phyloP scores from a whole-genome alignment of 805 yeast genomes.

The Cyberlindnera meyerae region DNA sequence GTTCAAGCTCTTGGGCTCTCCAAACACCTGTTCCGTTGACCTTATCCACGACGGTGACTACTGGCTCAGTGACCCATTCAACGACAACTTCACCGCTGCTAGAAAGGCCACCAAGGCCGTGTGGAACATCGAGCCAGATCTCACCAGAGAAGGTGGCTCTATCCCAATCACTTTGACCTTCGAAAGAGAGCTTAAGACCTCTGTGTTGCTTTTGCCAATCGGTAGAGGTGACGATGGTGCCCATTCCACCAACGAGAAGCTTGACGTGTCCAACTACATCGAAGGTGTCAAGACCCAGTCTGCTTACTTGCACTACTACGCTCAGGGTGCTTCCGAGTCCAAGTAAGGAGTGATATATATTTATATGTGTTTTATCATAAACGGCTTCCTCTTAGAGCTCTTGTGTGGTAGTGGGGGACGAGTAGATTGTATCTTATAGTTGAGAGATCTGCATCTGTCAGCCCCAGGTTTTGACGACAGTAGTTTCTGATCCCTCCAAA shows the following conservation, averaged over 20 bases:
- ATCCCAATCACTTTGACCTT: conserved; percentile 95
- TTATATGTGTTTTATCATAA: neutral
- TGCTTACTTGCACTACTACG: conserved; percentile 88
- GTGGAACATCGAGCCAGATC: conserved; percentile 93
- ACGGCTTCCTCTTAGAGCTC: too few species aligned
- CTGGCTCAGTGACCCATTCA: conserved; percentile 94
- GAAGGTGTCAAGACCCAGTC: conserved; percentile 91
- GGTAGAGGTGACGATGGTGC: conserved; percentile 99
- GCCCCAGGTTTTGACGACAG: conserved; percentile 37
- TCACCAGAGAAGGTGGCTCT: conserved; percentile 98
- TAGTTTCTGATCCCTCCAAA: conserved; percentile 55
- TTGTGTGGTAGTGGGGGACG: too few species aligned
- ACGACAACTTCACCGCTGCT: conserved; percentile 91
- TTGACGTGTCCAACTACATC: conserved; percentile 82
- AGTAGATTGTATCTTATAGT: conserved; percentile 31
- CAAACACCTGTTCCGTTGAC: conserved; percentile 67
- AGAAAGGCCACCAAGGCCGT: conserved; percentile 90
- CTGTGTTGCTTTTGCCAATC: conserved; percentile 88
- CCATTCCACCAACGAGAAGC: conserved; percentile 94
- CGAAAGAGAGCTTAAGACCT: conserved; percentile 80
- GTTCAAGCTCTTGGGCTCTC: conserved; percentile 67
- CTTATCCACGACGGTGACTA: conserved; percentile 92
- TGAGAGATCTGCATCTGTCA: conserved; percentile 40
- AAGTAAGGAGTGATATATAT: neutral
- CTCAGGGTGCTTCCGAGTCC: conserved; percentile 24